These are phyloP conservation scores for Cucurbitaria berberidis DNA, from an alignment of 2,329 filamentous ascomycete genomes.

Conservation along the genomic window DNA sequence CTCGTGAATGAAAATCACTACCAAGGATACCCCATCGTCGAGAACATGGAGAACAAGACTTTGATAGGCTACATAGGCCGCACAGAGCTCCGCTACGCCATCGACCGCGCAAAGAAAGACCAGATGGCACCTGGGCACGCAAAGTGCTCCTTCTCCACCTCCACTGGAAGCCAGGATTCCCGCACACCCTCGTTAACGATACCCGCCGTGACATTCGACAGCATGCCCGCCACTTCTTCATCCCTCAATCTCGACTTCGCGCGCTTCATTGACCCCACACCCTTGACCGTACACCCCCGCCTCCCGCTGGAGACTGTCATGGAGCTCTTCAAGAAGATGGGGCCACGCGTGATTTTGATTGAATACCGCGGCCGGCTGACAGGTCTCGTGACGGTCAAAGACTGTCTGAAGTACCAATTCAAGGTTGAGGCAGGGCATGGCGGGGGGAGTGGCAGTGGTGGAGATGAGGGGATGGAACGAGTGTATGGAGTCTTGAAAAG, in stretches of 20 bases:
- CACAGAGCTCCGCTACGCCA: slow-evolving; percentile 88
- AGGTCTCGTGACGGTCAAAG: slow-evolving; percentile 93
- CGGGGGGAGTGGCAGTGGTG: slow-evolving; percentile 43
- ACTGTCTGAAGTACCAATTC: slow-evolving; percentile 97
- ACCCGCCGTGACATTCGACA: slow-evolving; percentile 62
- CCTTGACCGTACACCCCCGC: slow-evolving; percentile 87
- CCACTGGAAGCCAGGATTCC: slow-evolving; percentile 11
- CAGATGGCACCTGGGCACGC: slow-evolving; percentile 65
- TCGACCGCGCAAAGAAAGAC: slow-evolving; percentile 77
- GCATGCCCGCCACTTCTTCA: slow-evolving; percentile 61
- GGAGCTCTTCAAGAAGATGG: slow-evolving; percentile 98
- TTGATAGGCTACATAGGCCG: slow-evolving; percentile 91
- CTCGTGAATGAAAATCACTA: slow-evolving; percentile 80
- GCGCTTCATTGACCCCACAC: slow-evolving; percentile 86
- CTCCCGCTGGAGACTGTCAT: slow-evolving; percentile 95
- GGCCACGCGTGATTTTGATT: slow-evolving; percentile 88
- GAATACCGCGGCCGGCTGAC: slow-evolving; percentile 85
- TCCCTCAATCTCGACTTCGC: slow-evolving; percentile 76
- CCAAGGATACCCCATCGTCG: slow-evolving; percentile 91
- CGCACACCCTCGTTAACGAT: slow-evolving; percentile 39
- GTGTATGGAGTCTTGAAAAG: slow-evolving; percentile 28
- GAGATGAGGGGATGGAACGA: slow-evolving; percentile 41
- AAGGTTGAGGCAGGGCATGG: slow-evolving; percentile 89
- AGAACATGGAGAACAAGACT: slow-evolving; percentile 71
- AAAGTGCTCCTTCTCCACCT: slow-evolving; percentile 73